Evolutionary conservation across 1,284 basidiomycete species (phyloP).

Genomic region (Ganoderma multipileum): DNA sequence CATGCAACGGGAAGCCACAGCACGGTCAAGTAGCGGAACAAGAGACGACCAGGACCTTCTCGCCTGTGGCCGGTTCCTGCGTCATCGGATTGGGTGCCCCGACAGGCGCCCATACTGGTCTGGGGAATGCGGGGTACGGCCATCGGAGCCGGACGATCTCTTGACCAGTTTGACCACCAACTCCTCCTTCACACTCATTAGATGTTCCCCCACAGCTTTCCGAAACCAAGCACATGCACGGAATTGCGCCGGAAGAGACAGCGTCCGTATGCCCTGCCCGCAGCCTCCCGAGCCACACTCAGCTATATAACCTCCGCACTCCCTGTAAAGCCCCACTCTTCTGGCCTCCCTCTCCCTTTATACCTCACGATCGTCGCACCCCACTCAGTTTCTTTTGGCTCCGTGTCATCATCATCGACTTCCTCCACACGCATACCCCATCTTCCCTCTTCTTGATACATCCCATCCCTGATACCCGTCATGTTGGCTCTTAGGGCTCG

Average conservation of each 20-base stretch:
- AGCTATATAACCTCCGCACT: constrained; percentile 1
- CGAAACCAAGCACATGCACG: constrained; percentile 2
- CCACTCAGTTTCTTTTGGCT: background rate
- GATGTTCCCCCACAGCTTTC: background rate
- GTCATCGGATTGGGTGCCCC: constrained; percentile 16
- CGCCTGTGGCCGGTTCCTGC: constrained; percentile 8
- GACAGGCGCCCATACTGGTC: constrained; percentile 3
- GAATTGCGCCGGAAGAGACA: constrained; percentile 21
- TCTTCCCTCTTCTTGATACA: background rate
- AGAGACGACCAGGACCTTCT: background rate
- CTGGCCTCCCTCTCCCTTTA: background rate
- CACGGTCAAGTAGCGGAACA: constrained; percentile 6
- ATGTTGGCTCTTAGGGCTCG: constrained; percentile 38
- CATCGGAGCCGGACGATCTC: background rate
- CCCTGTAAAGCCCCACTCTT: background rate
- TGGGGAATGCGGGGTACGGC: constrained; percentile 1
- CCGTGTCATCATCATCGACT: background rate
- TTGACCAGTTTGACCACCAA: background rate
- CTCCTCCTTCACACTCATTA: background rate
- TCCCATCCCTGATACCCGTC: constrained; percentile 17
- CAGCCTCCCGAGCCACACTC: background rate
- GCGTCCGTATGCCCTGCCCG: background rate
- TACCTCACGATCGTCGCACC: constrained; percentile 1
- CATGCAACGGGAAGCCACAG: background rate
- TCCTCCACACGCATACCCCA: constrained; percentile 2